These are phyloP conservation scores for Collybiopsis confluens DNA, from an alignment of 768 basidiomycete species.

Conservation along the genomic window DNA sequence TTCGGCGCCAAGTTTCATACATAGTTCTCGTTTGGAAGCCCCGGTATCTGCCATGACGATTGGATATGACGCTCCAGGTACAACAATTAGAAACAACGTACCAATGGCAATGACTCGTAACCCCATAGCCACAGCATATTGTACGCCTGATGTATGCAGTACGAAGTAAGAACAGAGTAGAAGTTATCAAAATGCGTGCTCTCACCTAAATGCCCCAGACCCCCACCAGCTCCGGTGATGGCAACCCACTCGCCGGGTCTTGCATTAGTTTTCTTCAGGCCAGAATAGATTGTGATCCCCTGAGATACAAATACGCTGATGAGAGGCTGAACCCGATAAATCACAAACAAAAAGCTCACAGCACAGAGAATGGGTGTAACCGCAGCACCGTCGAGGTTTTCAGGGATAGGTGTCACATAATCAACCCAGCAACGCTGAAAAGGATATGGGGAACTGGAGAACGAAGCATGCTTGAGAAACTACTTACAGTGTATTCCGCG, in stretches of 20 bases:
- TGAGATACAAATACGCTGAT: conserved; percentile 15
- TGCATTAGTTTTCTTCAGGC: conserved; percentile 58
- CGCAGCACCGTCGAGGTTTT: conserved; percentile 52
- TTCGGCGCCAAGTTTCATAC: conserved; percentile 51
- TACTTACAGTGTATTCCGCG: conserved; percentile 52
- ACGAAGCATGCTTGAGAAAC: not conserved
- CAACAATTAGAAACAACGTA: conserved; percentile 16
- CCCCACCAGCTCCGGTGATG: conserved; percentile 74
- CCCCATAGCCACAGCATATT: conserved; percentile 76
- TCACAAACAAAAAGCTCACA: conserved; percentile 27
- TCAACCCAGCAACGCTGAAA: conserved; percentile 54
- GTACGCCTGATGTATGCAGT: conserved; percentile 43
- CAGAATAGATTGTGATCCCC: conserved; percentile 82
- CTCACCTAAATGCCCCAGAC: conserved; percentile 71
- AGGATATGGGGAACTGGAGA: not conserved
- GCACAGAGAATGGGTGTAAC: conserved; percentile 74
- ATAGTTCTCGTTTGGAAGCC: conserved; percentile 56
- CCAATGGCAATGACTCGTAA: conserved; percentile 57
- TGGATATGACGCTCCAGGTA: not conserved
- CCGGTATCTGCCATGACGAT: conserved; percentile 54
- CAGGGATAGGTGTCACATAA: conserved; percentile 76
- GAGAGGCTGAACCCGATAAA: not conserved
- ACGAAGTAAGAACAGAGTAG: not conserved
- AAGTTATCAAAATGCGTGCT: not conserved
- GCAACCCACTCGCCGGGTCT: conserved; percentile 67